Evolutionary conservation across 129 eudicot genomes (phyloP).

Genomic region (Dittrichia graveolens): DNA sequence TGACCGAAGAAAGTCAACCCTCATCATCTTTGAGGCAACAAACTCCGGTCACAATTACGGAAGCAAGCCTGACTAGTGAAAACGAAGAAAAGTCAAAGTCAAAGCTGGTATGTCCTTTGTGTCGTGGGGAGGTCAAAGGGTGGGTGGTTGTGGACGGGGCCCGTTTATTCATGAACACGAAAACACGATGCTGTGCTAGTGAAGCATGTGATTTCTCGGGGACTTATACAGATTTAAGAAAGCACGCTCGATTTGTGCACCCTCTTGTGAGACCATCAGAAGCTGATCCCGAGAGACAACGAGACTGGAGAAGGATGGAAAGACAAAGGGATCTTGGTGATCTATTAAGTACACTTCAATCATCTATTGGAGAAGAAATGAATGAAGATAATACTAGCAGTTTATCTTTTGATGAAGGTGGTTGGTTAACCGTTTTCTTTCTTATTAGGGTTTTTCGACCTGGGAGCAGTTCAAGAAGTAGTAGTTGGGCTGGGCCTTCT

Average conservation of each 20-base stretch:
- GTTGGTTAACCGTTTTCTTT: slow-evolving; percentile 65
- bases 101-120: slow-evolving; percentile 66
- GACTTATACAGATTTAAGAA: slow-evolving; percentile 65
- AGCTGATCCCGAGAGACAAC: slow-evolving; percentile 78
- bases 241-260: slow-evolving; percentile 72
- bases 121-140: slow-evolving; percentile 71
- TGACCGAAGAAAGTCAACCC: slow-evolving; percentile 23
- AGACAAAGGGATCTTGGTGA: slow-evolving; percentile 74
- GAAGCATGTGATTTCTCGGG: slow-evolving; percentile 79
- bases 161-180: slow-evolving; percentile 70
- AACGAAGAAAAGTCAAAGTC: slow-evolving; percentile 35
- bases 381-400: slow-evolving; percentile 40
- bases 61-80: slow-evolving; percentile 36
- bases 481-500: slow-evolving; percentile 56
- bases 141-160: slow-evolving; percentile 76
- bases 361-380: slow-evolving; percentile 57
- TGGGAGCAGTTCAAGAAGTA: slow-evolving; percentile 43
- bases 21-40: not conserved
- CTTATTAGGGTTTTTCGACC: slow-evolving; percentile 53
- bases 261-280: slow-evolving; percentile 70
- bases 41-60: slow-evolving; percentile 10
- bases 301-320: slow-evolving; percentile 77
- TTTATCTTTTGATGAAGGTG: slow-evolving; percentile 55
- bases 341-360: slow-evolving; percentile 67
- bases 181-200: slow-evolving; percentile 64